Conservation (phyloP, 148 eudicot species). For the Cornus florida region DNA sequence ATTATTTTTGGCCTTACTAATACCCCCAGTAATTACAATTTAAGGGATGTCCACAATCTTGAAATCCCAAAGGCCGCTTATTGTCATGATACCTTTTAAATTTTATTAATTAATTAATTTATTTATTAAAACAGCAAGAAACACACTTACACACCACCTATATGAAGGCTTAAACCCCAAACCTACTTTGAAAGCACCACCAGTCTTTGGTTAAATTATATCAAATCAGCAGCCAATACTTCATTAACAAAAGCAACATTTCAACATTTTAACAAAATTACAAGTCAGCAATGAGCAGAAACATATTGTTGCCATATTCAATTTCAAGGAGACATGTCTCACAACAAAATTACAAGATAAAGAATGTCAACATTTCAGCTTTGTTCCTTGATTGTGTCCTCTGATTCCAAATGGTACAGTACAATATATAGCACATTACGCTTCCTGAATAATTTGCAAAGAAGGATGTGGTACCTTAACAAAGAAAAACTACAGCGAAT, state of each 20-base stretch:
- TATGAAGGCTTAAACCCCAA: too few species aligned
- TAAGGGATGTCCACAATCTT: neutral
- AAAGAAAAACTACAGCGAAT: neutral
- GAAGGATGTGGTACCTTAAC: neutral
- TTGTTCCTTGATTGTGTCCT: neutral
- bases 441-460: too few species aligned
- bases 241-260: too few species aligned
- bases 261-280: too few species aligned
- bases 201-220: too few species aligned
- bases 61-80: neutral
- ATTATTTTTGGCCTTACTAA: too few species aligned
- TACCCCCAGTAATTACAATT: too few species aligned
- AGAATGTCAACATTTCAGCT: neutral
- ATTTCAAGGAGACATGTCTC: neutral
- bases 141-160: too few species aligned
- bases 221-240: neutral
- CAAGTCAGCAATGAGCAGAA: neutral
- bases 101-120: too few species aligned
- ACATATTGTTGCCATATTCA: neutral
- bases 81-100: too few species aligned
- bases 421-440: neutral
- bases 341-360: neutral
- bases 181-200: too few species aligned
- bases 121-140: too few species aligned
- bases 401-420: neutral